phyloP scores from a whole-genome alignment of 495 filamentous ascomycete species.

The Penicillium coffeae region DNA sequence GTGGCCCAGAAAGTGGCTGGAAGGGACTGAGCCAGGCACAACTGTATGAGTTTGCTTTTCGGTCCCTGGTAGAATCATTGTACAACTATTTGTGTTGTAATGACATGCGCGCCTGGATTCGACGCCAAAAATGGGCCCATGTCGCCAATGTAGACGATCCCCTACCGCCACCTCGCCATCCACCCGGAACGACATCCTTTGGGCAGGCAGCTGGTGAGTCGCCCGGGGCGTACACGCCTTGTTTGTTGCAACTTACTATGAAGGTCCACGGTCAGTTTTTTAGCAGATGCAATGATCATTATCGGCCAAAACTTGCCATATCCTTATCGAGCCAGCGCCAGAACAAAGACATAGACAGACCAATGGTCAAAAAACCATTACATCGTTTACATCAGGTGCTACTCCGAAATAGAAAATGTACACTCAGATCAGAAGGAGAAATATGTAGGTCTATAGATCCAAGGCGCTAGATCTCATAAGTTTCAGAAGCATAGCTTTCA shows the following conservation, averaged over 20 bases:
- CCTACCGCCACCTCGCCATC: conserved; percentile 7
- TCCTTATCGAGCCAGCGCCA: too few species aligned
- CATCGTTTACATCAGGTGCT: too few species aligned
- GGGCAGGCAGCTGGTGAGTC: background rate
- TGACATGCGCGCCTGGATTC: conserved; percentile 6
- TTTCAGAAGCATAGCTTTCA: too few species aligned
- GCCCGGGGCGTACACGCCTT: background rate
- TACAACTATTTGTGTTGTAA: background rate
- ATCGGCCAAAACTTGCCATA: too few species aligned
- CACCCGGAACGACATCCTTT: background rate
- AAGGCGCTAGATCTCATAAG: too few species aligned
- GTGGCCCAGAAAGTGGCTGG: conserved; percentile 9
- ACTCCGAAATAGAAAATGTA: too few species aligned
- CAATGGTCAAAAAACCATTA: too few species aligned
- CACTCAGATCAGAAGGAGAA: too few species aligned
- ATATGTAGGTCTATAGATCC: too few species aligned
- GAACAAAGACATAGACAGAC: too few species aligned
- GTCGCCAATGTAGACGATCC: conserved; percentile 19
- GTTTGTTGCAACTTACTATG: background rate
- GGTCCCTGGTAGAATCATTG: background rate
- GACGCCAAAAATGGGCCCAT: conserved; percentile 9
- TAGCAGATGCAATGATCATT: too few species aligned
- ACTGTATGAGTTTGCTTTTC: conserved; percentile 16
- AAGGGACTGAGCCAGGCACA: conserved; percentile 2
- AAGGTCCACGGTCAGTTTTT: too few species aligned